phyloP scores from a whole-genome alignment of 1,284 basidiomycete genomes.

The Trichosporon sp. region DNA sequence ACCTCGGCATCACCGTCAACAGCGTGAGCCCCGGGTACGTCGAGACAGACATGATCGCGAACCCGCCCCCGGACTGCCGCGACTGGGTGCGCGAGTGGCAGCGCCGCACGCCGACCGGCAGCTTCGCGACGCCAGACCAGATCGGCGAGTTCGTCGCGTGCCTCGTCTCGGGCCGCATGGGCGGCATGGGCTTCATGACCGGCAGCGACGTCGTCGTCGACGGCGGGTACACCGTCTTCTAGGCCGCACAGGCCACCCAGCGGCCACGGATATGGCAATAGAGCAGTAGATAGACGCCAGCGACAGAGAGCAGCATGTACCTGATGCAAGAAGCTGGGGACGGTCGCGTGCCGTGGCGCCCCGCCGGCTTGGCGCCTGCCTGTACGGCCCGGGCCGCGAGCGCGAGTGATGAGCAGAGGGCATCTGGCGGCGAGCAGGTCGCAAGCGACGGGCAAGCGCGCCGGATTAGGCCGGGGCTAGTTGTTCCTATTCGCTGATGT shows the following conservation, averaged over 20 bases:
- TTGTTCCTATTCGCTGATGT: neutral
- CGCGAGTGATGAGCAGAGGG: neutral
- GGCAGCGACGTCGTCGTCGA: constrained; percentile 48
- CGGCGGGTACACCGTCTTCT: constrained; percentile 31
- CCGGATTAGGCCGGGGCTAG: neutral
- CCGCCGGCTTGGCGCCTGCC: neutral
- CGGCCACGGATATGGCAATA: neutral
- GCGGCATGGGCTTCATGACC: constrained; percentile 41
- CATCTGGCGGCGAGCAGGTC: too few species aligned
- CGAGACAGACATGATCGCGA: constrained; percentile 48
- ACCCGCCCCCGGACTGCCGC: constrained; percentile 25
- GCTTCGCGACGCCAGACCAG: constrained; percentile 41
- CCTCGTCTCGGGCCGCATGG: constrained; percentile 30
- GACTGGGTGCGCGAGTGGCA: constrained; percentile 38
- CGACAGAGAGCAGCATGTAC: neutral
- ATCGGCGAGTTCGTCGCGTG: constrained; percentile 42
- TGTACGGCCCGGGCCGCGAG: neutral
- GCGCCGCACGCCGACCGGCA: constrained; percentile 38
- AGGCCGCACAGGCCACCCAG: too few species aligned
- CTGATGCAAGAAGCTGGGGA: neutral
- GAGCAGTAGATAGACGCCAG: neutral
- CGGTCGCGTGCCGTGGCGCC: neutral
- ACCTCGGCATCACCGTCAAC: constrained; percentile 45
- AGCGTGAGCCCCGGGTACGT: constrained; percentile 49
- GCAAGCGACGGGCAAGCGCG: neutral